Percentiles rank a stretch among this genome's conserved stretches.
Conservation (phyloP, 495 filamentous ascomycete species). For the Aspergillus sparsus region DNA sequence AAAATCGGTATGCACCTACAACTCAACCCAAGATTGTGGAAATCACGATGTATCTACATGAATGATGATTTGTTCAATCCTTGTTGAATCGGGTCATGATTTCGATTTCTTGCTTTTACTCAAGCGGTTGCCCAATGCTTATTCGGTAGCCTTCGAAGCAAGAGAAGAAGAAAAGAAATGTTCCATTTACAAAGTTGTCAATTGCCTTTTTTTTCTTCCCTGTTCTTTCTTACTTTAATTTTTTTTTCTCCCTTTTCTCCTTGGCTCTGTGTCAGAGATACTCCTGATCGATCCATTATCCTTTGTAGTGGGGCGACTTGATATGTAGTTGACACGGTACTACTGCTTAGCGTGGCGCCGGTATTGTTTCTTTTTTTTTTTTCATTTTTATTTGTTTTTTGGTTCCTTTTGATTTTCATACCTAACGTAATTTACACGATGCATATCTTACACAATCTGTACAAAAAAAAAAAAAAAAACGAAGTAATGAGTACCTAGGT, state of each 20-base stretch:
- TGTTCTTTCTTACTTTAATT: not conserved
- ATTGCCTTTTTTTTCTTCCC: conserved; percentile 4
- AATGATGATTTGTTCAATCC: conserved; percentile 2
- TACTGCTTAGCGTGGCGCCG: not conserved
- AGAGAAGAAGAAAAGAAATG: not conserved
- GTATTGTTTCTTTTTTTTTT: not conserved
- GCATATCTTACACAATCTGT: too few species aligned
- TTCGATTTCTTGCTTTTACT: conserved; percentile 1
- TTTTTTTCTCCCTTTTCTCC: not conserved
- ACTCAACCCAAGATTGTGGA: not conserved
- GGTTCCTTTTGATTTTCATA: too few species aligned
- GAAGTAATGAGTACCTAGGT: too few species aligned
- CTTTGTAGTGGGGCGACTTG: not conserved
- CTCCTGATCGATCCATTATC: conserved; percentile 4
- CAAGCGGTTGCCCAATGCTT: conserved; percentile 9
- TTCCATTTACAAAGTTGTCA: not conserved
- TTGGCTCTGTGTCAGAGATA: too few species aligned
- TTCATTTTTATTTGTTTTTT: too few species aligned
- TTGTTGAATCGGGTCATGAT: conserved; percentile 12
- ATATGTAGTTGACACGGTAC: not conserved
- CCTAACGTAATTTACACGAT: too few species aligned
- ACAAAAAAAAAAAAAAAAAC: too few species aligned
- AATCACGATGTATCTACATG: not conserved
- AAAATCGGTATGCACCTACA: conserved; percentile 2
- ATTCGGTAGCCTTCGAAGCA: conserved; percentile 4